Conservation (phyloP, 805 yeast genomes). For the Myxozyma neglecta region DNA sequence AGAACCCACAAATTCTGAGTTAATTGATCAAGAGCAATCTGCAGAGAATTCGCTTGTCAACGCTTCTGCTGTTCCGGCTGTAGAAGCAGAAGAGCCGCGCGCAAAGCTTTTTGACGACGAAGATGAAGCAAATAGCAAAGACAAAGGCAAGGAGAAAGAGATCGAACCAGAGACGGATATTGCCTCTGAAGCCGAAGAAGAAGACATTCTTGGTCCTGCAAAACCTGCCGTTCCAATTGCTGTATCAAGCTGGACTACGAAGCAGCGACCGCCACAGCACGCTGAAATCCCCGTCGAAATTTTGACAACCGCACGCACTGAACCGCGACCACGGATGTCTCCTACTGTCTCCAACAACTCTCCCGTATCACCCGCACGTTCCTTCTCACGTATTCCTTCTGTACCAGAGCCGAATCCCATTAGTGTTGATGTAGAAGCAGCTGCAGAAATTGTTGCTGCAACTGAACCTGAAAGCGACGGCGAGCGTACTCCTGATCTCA, state of each 20-base stretch:
- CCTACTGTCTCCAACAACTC: background rate
- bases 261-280: conserved; percentile 4
- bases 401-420: conserved; percentile 11
- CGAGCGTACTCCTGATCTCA: background rate
- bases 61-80: too few species aligned
- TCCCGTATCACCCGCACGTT: conserved; percentile 3
- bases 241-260: conserved; percentile 7
- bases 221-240: conserved; percentile 7
- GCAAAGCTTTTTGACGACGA: background rate
- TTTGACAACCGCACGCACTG: conserved; percentile 5
- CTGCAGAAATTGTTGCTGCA: background rate
- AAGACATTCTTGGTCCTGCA: background rate
- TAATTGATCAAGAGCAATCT: too few species aligned
- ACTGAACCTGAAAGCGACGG: background rate
- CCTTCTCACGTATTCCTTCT: conserved; percentile 26
- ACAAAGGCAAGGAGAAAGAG: too few species aligned
- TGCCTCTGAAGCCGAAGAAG: background rate
- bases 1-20: background rate
- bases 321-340: conserved; percentile 6
- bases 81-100: too few species aligned
- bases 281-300: conserved; percentile 22
- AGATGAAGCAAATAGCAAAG: background rate
- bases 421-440: background rate
- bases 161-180: conserved; percentile 5
- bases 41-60: too few species aligned